Conservation (phyloP, 495 filamentous ascomycete species). For the Acidiella bohemica region DNA sequence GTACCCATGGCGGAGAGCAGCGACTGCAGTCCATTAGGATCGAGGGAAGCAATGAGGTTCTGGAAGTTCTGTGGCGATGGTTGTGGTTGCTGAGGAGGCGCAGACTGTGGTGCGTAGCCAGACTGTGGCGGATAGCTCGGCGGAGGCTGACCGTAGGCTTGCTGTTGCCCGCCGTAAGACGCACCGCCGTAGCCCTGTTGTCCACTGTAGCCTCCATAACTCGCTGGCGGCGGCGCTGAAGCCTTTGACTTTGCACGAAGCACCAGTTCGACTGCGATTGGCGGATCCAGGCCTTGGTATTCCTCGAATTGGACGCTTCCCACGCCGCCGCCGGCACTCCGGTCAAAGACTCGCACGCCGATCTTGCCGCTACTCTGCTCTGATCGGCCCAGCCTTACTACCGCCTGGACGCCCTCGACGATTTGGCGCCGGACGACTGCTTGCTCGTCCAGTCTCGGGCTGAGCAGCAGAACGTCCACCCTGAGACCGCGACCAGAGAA, state of each 20-base stretch:
- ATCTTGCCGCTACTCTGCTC: constrained; percentile 60
- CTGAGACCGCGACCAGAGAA: constrained; percentile 58
- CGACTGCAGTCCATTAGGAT: constrained; percentile 57
- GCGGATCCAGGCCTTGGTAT: constrained; percentile 68
- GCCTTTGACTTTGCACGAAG: constrained; percentile 53
- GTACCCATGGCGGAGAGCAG: constrained; percentile 50
- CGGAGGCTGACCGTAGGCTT: constrained; percentile 18
- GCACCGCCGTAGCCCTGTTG: constrained; percentile 21
- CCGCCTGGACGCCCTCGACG: constrained; percentile 74
- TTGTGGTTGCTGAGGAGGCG: constrained; percentile 23
- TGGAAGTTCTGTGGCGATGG: constrained; percentile 37
- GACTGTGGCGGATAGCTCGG: constrained; percentile 10
- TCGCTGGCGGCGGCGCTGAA: constrained; percentile 13
- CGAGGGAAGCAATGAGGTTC: constrained; percentile 48
- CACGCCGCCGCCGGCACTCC: constrained; percentile 48
- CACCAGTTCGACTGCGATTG: constrained; percentile 66
- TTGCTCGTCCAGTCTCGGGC: constrained; percentile 61
- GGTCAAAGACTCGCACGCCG: constrained; percentile 71
- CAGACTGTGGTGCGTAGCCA: constrained; percentile 9
- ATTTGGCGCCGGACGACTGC: constrained; percentile 74
- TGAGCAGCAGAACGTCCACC: constrained; percentile 61
- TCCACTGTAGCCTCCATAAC: constrained; percentile 20
- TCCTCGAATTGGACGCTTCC: constrained; percentile 68
- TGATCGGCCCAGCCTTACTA: constrained; percentile 55
- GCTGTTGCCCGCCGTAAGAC: constrained; percentile 9